Evolutionary conservation across 2,329 filamentous ascomycete species (phyloP), one percentile per base, ranked within the genome.

Genomic region (Talaromyces funiculosus): DNA sequence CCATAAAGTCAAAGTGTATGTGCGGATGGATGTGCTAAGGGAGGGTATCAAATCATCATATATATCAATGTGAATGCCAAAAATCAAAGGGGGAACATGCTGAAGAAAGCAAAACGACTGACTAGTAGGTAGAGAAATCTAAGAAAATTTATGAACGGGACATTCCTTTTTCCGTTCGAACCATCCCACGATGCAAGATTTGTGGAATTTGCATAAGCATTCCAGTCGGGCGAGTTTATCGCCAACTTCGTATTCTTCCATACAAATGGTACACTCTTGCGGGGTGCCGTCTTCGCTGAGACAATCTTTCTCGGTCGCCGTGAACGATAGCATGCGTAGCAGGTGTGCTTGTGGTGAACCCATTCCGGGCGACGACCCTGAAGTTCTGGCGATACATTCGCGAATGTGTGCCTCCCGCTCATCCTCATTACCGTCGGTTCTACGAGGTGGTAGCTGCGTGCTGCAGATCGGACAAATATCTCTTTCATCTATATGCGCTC

Each of bases 181-280:
- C 85, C 85, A 87, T 60, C 80, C 76, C 55, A 81, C 74, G 60
- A 87, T 86, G 67, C 85, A 87, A 53, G 72, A 71, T 71, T 82
- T 79, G 69, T 87, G 85, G 64, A 87, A 87, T 65, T 85, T 85
- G 74, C 85, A 87, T 64, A 85, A 74, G 67, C 85, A 87, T 66
- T 86, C 83, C 67, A 87, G 72, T 62, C 85, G 75, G 9, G 82
- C 83, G 75, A 87, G 76, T 65, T 80, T 76, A 66, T 84, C 81
- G 0, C 84, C 84, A 10, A 80, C 78, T 65, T 84, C 80, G 67
- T 86, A 87, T 59, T 87, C 85, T 64, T 86, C 84, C 67, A 87
- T 82, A 68, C 85, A 87, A 56, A 87, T 87, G 8, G 84, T 80
- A 64, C 85, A 87, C 67, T 87, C 85, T 43, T 81, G 80, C 56